Percentiles rank a stretch among this genome's conserved stretches.
These are phyloP conservation scores for Amborella trichopoda DNA, from an alignment of 164 flowering plant genomes.

Conservation along the genomic window DNA sequence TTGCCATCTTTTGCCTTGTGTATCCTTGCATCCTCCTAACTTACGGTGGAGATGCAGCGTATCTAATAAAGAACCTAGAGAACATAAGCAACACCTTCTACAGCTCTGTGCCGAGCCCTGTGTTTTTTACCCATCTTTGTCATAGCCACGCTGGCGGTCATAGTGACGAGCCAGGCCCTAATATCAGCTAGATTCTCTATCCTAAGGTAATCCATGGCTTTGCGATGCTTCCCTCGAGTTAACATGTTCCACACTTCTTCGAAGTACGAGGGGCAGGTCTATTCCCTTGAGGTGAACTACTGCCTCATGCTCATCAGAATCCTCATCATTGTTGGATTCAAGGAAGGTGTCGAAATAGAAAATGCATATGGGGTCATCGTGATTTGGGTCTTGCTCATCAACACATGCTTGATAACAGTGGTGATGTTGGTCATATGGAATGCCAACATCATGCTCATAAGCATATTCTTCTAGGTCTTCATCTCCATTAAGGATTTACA, in stretches of 20 bases:
- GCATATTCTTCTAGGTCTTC: slow-evolving; percentile 6
- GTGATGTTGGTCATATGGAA: slow-evolving; percentile 19
- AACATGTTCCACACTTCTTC: slow-evolving; percentile 16
- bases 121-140: slow-evolving; percentile 20
- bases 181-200: slow-evolving; percentile 21
- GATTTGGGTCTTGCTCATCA: slow-evolving; percentile 19
- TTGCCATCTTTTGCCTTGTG: slow-evolving; percentile 10
- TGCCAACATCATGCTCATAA: slow-evolving; percentile 4
- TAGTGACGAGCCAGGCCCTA: slow-evolving; percentile 18
- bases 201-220: slow-evolving; percentile 13
- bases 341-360: slow-evolving; percentile 11
- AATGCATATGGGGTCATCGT: slow-evolving; percentile 17
- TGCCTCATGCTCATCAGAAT: slow-evolving; percentile 14
- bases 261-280: slow-evolving; percentile 12
- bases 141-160: slow-evolving; percentile 14
- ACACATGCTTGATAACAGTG: slow-evolving; percentile 9
- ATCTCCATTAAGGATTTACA: slow-evolving; percentile 10
- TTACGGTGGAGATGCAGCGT: slow-evolving; percentile 18
- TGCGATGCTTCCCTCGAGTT: slow-evolving; percentile 23
- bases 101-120: slow-evolving; percentile 9
- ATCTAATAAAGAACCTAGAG: slow-evolving; percentile 13
- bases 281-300: slow-evolving; percentile 16
- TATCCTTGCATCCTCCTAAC: slow-evolving; percentile 11
- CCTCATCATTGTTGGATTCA: slow-evolving; percentile 12
- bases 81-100: slow-evolving; percentile 10